Conservation (phyloP, 163 green algal genomes). For the Scenedesmus sp. region DNA sequence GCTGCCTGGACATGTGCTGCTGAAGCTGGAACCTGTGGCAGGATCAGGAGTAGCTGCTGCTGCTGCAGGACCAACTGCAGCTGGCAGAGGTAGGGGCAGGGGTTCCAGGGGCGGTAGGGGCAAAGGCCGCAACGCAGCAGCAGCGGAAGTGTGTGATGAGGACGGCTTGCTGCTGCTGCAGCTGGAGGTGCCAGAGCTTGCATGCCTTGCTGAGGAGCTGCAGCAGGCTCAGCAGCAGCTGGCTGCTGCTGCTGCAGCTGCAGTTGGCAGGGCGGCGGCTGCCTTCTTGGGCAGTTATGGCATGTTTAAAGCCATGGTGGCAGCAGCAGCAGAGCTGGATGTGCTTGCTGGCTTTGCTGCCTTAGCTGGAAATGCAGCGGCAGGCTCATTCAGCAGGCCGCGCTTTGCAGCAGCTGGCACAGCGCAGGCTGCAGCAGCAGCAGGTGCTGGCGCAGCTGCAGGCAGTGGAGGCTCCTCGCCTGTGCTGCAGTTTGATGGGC, state of each 20-base stretch:
- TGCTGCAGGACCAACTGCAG: background rate
- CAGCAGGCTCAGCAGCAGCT: conserved; percentile 28
- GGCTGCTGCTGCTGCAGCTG: conserved; percentile 13
- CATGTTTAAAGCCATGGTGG: conserved; percentile 55
- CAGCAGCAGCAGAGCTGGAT: conserved; percentile 59
- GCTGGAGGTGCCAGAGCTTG: conserved; percentile 16
- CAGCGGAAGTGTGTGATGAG: background rate
- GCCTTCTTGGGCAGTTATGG: conserved; percentile 49
- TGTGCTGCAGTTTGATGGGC: conserved; percentile 43
- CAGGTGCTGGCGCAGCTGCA: background rate
- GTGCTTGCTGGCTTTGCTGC: conserved; percentile 67
- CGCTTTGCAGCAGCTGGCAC: conserved; percentile 49
- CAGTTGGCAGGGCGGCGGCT: background rate
- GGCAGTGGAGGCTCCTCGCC: background rate
- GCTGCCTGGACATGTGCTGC: background rate
- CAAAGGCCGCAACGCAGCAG: background rate
- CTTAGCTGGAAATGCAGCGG: conserved; percentile 45
- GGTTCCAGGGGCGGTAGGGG: background rate
- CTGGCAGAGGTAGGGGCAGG: background rate
- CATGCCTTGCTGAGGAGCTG: conserved; percentile 14
- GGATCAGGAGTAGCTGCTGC: background rate
- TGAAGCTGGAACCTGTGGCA: conserved; percentile 4
- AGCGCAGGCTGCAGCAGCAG: conserved; percentile 19
- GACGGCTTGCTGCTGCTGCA: conserved; percentile 13
- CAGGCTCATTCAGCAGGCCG: conserved; percentile 64